These are phyloP conservation scores for Clitopilus passeckerianus DNA, from an alignment of 768 basidiomycete species.

Conservation along the genomic window DNA sequence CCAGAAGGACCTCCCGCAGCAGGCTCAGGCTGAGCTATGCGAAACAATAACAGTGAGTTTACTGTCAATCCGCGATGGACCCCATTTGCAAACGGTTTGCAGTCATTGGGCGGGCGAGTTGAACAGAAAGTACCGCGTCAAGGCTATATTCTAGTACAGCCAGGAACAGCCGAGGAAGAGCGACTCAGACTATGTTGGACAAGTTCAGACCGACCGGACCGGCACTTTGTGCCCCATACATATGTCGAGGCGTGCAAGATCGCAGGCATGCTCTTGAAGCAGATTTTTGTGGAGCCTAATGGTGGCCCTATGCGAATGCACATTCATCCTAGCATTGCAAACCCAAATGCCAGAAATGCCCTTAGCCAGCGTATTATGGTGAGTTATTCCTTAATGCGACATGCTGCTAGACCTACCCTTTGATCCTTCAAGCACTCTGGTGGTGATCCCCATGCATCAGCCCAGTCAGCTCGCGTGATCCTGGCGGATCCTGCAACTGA, in stretches of 20 bases:
- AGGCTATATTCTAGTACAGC: constrained; percentile 70
- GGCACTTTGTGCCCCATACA: constrained; percentile 76
- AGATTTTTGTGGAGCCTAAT: constrained; percentile 63
- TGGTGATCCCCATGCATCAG: constrained; percentile 67
- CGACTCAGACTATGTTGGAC: constrained; percentile 75
- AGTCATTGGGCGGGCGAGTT: constrained; percentile 74
- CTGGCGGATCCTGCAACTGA: constrained; percentile 79
- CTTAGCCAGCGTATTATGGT: constrained; percentile 73
- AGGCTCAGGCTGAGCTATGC: constrained; percentile 65
- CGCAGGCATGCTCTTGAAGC: constrained; percentile 66
- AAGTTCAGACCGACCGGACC: constrained; percentile 61
- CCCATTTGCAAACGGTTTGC: constrained; percentile 1
- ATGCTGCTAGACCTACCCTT: not conserved
- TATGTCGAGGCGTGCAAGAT: constrained; percentile 84
- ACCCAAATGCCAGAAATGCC: constrained; percentile 64
- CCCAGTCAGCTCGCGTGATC: constrained; percentile 70
- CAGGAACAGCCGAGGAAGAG: constrained; percentile 64
- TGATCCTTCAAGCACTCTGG: constrained; percentile 59
- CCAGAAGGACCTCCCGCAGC: constrained; percentile 69
- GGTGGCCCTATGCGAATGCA: constrained; percentile 68
- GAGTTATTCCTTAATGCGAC: too few relatives aligned
- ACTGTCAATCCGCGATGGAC: not conserved
- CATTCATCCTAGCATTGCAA: constrained; percentile 77
- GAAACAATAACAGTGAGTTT: constrained; percentile 64
- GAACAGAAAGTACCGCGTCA: constrained; percentile 74